Evolutionary conservation across 768 basidiomycete genomes (phyloP).

Genomic region (Tephrocybe sp.): DNA sequence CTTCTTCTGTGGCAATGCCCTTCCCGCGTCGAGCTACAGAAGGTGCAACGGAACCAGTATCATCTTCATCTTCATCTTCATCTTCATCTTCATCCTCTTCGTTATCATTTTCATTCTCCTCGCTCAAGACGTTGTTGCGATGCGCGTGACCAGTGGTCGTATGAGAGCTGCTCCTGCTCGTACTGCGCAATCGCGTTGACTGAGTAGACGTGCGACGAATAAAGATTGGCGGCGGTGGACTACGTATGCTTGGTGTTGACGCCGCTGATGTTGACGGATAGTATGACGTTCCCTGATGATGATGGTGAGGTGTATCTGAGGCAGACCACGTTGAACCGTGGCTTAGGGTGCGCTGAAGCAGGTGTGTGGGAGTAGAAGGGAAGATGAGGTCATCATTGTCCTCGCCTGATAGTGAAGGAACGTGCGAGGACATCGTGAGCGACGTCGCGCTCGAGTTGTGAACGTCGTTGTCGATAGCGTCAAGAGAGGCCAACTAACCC

Average conservation of each 20-base stretch:
- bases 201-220: constrained; percentile 50
- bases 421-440: constrained; percentile 24
- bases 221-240: constrained; percentile 39
- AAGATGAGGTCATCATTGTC: constrained; percentile 29
- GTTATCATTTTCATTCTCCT: constrained; percentile 48
- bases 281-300: constrained; percentile 69
- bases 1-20: constrained; percentile 33
- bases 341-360: constrained; percentile 42
- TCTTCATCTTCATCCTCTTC: constrained; percentile 36
- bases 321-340: constrained; percentile 59
- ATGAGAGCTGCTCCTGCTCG: constrained; percentile 59
- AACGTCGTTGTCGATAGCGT: constrained; percentile 5
- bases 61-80: constrained; percentile 32
- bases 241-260: constrained; percentile 37
- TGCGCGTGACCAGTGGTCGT: constrained; percentile 34
- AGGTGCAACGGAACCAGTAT: constrained; percentile 14
- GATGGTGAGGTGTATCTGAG: constrained; percentile 58
- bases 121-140: constrained; percentile 45
- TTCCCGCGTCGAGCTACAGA: constrained; percentile 37
- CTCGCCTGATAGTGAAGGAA: constrained; percentile 29
- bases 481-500: constrained; percentile 4
- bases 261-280: constrained; percentile 44
- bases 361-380: constrained; percentile 45
- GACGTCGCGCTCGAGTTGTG: constrained; percentile 18
- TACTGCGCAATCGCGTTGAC: constrained; percentile 53